A percentile compares a stretch with the other conserved stretches of the same genome.
These are phyloP conservation scores for Eucalyptus pumila DNA, from an alignment of 345 rosid species.

Conservation along the genomic window DNA sequence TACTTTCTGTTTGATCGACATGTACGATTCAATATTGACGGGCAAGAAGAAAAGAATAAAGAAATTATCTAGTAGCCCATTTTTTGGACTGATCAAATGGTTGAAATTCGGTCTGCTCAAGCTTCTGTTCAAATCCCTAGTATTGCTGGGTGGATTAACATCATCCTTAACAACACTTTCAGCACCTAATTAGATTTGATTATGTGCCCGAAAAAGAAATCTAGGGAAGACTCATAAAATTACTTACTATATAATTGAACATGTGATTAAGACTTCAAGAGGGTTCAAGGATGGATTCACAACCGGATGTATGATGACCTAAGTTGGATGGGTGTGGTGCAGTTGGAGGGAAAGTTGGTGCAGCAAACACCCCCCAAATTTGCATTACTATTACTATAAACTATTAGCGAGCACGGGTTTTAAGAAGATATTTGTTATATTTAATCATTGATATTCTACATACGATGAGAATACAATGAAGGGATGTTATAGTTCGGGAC, in stretches of 20 bases:
- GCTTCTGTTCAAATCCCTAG: background rate
- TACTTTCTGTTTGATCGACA: background rate
- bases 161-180: background rate
- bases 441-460: background rate
- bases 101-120: background rate
- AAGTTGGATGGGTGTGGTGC: background rate
- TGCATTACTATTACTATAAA: background rate
- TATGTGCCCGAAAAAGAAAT: background rate
- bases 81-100: background rate
- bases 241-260: background rate
- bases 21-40: background rate
- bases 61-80: background rate
- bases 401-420: background rate
- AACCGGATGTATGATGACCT: background rate
- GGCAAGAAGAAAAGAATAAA: background rate
- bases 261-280: background rate
- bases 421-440: constrained; percentile 4
- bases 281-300: background rate
- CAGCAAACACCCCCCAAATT: constrained; percentile 20
- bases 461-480: background rate
- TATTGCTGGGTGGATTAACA: background rate
- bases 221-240: background rate
- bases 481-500: background rate
- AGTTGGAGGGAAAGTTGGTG: constrained; percentile 23
- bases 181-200: background rate